phyloP scores from a whole-genome alignment of 2,329 filamentous ascomycete genomes.

The Fonsecaea nubica region DNA sequence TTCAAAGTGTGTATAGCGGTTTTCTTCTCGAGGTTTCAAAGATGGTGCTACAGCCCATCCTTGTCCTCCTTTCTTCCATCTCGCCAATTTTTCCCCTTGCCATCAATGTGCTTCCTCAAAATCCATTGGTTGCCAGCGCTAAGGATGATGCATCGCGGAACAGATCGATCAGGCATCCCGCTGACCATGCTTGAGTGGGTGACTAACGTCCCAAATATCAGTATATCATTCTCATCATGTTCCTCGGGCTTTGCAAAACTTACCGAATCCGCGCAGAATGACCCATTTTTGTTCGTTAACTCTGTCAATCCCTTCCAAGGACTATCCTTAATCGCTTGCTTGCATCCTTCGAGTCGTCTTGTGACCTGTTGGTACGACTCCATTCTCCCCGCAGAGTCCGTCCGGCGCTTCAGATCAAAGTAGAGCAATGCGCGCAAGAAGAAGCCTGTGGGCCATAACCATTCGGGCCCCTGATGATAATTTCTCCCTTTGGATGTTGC shows the following conservation, averaged over 20 bases:
- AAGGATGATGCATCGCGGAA: slow-evolving; percentile 78
- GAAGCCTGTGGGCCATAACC: slow-evolving; percentile 96
- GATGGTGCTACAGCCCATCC: not conserved
- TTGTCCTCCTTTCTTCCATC: slow-evolving; percentile 1
- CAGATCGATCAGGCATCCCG: slow-evolving; percentile 90
- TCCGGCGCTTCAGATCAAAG: slow-evolving; percentile 80
- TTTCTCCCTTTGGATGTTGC: slow-evolving; percentile 92
- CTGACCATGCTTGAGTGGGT: slow-evolving; percentile 95
- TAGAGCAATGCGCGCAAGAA: slow-evolving; percentile 90
- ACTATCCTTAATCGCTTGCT: slow-evolving; percentile 78
- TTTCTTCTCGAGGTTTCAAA: not conserved
- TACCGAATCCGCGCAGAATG: slow-evolving; percentile 85
- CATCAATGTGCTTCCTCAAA: slow-evolving; percentile 3
- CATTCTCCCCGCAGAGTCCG: slow-evolving; percentile 69
- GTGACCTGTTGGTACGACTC: slow-evolving; percentile 97
- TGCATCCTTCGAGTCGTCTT: slow-evolving; percentile 78
- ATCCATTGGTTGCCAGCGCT: slow-evolving; percentile 26
- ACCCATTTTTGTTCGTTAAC: slow-evolving; percentile 87
- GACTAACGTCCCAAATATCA: slow-evolving; percentile 60
- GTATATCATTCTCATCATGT: slow-evolving; percentile 1
- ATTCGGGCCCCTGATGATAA: slow-evolving; percentile 98
- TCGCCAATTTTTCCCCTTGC: not conserved
- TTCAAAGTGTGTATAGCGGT: slow-evolving; percentile 3
- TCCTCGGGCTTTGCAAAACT: slow-evolving; percentile 48
- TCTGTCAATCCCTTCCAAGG: slow-evolving; percentile 92